Base-by-base conservation (phyloP, 2,329 filamentous ascomycete genomes). In the Plectosphaerella cucumerina region DNA sequence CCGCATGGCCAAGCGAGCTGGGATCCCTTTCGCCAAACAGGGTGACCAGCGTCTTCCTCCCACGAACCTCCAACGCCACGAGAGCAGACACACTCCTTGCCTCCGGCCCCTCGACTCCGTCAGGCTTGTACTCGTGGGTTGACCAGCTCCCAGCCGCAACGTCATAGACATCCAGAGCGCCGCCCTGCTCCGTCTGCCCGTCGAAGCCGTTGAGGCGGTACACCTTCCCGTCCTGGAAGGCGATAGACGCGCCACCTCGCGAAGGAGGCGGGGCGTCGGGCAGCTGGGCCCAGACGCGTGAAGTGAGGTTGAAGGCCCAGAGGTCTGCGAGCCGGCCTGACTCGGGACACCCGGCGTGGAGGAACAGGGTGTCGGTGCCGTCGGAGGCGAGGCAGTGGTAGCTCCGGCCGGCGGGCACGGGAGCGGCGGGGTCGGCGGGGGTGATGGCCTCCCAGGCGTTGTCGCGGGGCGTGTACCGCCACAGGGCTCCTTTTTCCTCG, bases 131-230 rank as follows among this genome's bases (percentile, higher is more conserved):
- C 0, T 15, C 5, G 18, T 62, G 48, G 0, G 58, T 63, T 3
- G 47, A 51, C 67, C 67, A 70, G 2, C 54, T 31, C n/a, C 54
- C 50, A 3, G 54, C 34, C 1, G 23, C 43, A 4, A 52, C 34
- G 39, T 70, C 60, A 26, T 58, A 68, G 3, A 82, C 62, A 51
- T 87, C 83, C 10, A 87, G 21, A 2, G 58, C 64, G 0, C 81
- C 82, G 1, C 84, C 84, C 33, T 81, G 73, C 58, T 87, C 84
- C 0, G 60, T 74, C 11, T 69, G 73, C 0, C 83, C 84, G 59
- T 86, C 82, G 50, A 86, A 87, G 0, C 84, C 84, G 54, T 81
- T 80, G 74, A 85, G 82, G 2, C 84, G 71, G 59, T 78, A 87
- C 3, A 87, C 39, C 49, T 73, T 65, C 4, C 58, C 62, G 6